These are phyloP conservation scores for Gamsiella multidivaricata DNA, from an alignment of 192 early-diverging fungal genomes.

Conservation along the genomic window DNA sequence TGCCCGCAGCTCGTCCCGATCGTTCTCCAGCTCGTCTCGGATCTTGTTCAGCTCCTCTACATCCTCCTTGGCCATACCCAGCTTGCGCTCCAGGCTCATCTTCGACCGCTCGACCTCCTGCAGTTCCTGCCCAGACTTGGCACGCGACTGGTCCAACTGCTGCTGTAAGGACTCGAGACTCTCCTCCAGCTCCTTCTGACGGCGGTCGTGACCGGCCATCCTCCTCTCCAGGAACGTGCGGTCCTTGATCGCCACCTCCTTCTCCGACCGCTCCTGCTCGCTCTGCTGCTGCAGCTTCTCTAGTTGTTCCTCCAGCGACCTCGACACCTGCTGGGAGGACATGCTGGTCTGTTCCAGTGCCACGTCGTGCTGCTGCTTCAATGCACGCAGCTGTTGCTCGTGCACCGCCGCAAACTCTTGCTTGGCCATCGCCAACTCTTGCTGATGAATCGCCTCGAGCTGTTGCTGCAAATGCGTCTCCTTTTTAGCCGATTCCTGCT, in stretches of 20 bases:
- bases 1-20: conserved; percentile 28
- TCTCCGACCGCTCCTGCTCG: conserved; percentile 37
- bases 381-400: conserved; percentile 32
- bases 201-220: conserved; percentile 46
- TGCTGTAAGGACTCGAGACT: conserved; percentile 27
- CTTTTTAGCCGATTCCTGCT: conserved; percentile 21
- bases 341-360: conserved; percentile 13
- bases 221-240: conserved; percentile 40
- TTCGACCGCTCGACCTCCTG: conserved; percentile 44
- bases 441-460: conserved; percentile 43
- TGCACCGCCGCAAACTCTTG: conserved; percentile 22
- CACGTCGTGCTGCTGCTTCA: conserved; percentile 25
- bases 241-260: conserved; percentile 44
- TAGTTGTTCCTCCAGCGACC: conserved; percentile 28
- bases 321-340: conserved; percentile 1
- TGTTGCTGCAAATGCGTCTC: conserved; percentile 40
- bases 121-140: conserved; percentile 43
- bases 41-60: conserved; percentile 51
- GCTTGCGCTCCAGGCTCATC: conserved; percentile 45
- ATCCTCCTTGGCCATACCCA: conserved; percentile 47
- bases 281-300: conserved; percentile 32
- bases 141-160: conserved; percentile 29
- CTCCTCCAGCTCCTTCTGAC: conserved; percentile 41
- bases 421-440: conserved; percentile 30
- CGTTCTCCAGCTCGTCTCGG: conserved; percentile 42